Evolutionary conservation across 129 eudicot genomes (phyloP).

Genomic region (Centrapalus pauciflorus): DNA sequence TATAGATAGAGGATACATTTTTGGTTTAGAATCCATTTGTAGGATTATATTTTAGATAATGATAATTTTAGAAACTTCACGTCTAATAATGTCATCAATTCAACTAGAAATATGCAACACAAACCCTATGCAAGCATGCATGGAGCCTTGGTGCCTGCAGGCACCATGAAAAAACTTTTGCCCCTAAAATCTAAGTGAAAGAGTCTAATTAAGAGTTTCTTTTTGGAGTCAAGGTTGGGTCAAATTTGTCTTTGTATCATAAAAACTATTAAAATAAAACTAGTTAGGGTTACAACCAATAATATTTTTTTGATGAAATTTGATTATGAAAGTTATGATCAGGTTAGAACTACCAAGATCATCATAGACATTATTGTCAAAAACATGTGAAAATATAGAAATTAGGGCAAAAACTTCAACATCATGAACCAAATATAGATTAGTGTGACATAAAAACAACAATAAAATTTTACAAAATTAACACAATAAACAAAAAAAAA

Average conservation of each 20-base stretch:
- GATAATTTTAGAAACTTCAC: too few relatives aligned
- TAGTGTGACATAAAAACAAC: conserved; percentile 1
- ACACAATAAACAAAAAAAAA: conserved; percentile 6
- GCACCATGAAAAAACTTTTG: not conserved
- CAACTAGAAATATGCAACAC: not conserved
- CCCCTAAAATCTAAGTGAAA: not conserved
- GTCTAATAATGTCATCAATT: not conserved
- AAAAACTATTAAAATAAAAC: not conserved
- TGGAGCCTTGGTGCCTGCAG: conserved; percentile 16
- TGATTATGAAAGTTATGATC: not conserved
- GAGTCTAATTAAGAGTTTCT: conserved; percentile 11
- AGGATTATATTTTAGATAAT: too few relatives aligned
- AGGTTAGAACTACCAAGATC: conserved; percentile 5
- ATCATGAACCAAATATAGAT: too few relatives aligned
- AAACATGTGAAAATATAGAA: not conserved
- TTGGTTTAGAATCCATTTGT: too few relatives aligned
- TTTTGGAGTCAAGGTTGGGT: conserved; percentile 16
- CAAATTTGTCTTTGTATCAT: conserved; percentile 1
- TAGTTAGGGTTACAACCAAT: conserved; percentile 6
- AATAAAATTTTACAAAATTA: not conserved
- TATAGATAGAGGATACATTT: too few relatives aligned
- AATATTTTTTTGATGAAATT: not conserved
- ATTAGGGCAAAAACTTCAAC: not conserved
- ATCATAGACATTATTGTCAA: not conserved
- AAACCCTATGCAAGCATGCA: conserved; percentile 9